Conservation (phyloP, 225 moss, liverwort and hornwort genomes). For the Pseudisothecium myosuroides region DNA sequence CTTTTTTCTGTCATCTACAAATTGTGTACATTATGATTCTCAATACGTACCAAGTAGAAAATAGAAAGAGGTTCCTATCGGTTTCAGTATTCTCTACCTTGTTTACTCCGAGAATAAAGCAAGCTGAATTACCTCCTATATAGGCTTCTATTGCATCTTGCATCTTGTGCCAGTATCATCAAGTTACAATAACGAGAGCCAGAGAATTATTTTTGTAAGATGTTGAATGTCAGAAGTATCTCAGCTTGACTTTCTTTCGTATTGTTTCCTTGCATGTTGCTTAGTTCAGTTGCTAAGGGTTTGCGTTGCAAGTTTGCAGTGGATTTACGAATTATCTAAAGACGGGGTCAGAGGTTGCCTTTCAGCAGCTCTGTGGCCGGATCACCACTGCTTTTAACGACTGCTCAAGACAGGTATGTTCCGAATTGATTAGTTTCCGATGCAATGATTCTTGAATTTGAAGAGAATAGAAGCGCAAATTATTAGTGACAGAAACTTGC, state of each 20-base stretch:
- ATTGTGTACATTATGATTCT: background rate
- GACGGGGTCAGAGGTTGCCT: slow-evolving; percentile 56
- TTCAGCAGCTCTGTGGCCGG: slow-evolving; percentile 66
- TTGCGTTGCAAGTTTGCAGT: slow-evolving; percentile 20
- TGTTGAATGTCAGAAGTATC: background rate
- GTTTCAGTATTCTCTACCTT: background rate
- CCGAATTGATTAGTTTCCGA: background rate
- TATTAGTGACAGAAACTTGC: background rate
- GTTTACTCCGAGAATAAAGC: background rate
- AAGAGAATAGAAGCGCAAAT: background rate
- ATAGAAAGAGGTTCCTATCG: background rate
- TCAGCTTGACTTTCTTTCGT: background rate
- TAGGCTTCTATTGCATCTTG: background rate
- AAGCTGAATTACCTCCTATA: background rate
- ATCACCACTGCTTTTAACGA: slow-evolving; percentile 66
- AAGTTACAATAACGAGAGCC: background rate
- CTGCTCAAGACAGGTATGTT: slow-evolving; percentile 61
- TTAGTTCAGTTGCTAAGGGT: background rate
- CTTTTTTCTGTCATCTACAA: background rate
- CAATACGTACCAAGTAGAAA: background rate
- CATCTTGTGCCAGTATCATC: background rate
- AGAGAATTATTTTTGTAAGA: background rate
- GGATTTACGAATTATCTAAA: slow-evolving; percentile 66
- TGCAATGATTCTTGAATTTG: background rate
- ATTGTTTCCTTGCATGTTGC: background rate